Base-by-base conservation (phyloP, 768 basidiomycete genomes). In the Suillus sp. region DNA sequence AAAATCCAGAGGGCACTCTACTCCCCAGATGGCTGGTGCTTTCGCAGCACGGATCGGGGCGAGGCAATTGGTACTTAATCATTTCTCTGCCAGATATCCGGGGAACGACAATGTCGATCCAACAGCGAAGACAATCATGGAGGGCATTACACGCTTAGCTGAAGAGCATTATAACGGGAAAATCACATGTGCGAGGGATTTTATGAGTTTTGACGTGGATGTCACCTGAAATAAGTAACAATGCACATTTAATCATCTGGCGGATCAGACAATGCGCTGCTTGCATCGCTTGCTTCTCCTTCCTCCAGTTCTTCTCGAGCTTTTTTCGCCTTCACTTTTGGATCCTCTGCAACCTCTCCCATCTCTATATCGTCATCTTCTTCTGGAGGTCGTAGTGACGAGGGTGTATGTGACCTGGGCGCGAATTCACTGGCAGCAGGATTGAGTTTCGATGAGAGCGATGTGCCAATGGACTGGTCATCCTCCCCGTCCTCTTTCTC, bases 331-430 rank as follows among this genome's bases (percentile, higher is more conserved):
- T 71, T 75, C 40, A 67, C 66, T 64, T 81, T 85, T 3, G 85
- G 84, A 60, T 85, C 84, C 70, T 94, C 92, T 64, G 91, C 88
- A 3, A 94, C 84, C 71, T 94, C 92, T n/a, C 92, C 92, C 92
- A 94, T 94, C 75, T 94, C 92, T 66, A 94, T 93, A 65, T 94
- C 92, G 66, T 91, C 84, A 34, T 80, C 86, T 74, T 66, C 76
- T 14, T 62, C 65, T 67, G 66, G 67, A 55, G 64, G 64, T 62
- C 75, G 76, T 18, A 70, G 67, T 16, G 66, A 68, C 37, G 66
- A 60, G 35, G 74, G 69, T 16, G 78, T 77, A 16, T 70, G 73
- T 27, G 73, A 70, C 20, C 59, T 58, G 56, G 78, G 78, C 5
- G 71, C 43, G 59, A 78, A 77, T 34, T 77, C 67, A 35, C 71